A percentile compares a stretch with the other conserved stretches of the same genome.
Evolutionary conservation across 257 asterid genomes (phyloP).

Genomic region (Scutellaria baicalensis): DNA sequence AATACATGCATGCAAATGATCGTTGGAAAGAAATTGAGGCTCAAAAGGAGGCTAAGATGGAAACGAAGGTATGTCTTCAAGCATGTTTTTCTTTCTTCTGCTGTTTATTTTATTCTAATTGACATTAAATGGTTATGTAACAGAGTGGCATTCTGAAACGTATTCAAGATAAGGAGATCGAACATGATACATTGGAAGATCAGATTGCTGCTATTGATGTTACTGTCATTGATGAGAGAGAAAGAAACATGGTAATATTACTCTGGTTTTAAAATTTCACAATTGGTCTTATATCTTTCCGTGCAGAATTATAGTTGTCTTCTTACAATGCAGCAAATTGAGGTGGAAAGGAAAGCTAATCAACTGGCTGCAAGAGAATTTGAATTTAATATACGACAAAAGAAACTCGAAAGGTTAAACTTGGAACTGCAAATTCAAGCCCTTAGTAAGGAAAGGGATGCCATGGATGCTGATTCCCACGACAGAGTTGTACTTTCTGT

Average conservation of each 20-base stretch:
- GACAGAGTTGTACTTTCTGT: slow-evolving; percentile 71
- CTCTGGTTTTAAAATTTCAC: slow-evolving; percentile 12
- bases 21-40: slow-evolving; percentile 58
- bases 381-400: slow-evolving; percentile 33
- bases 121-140: slow-evolving; percentile 15
- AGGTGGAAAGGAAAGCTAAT: slow-evolving; percentile 57
- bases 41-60: slow-evolving; percentile 59
- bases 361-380: slow-evolving; percentile 59
- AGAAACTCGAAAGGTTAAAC: slow-evolving; percentile 45
- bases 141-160: slow-evolving; percentile 52
- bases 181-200: slow-evolving; percentile 55
- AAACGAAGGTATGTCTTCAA: slow-evolving; percentile 49
- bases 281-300: slow-evolving; percentile 4
- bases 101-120: slow-evolving; percentile 7
- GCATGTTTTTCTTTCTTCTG: background rate
- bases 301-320: slow-evolving; percentile 12
- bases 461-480: slow-evolving; percentile 70
- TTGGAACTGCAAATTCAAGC: slow-evolving; percentile 53
- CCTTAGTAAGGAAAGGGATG: slow-evolving; percentile 56
- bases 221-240: slow-evolving; percentile 68
- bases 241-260: slow-evolving; percentile 53
- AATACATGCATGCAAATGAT: slow-evolving; percentile 52
- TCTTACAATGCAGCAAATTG: slow-evolving; percentile 49
- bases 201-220: slow-evolving; percentile 51
- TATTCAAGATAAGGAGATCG: slow-evolving; percentile 56